Evolutionary conservation across 495 filamentous ascomycete species (phyloP).

Genomic region (Neurospora sp.): DNA sequence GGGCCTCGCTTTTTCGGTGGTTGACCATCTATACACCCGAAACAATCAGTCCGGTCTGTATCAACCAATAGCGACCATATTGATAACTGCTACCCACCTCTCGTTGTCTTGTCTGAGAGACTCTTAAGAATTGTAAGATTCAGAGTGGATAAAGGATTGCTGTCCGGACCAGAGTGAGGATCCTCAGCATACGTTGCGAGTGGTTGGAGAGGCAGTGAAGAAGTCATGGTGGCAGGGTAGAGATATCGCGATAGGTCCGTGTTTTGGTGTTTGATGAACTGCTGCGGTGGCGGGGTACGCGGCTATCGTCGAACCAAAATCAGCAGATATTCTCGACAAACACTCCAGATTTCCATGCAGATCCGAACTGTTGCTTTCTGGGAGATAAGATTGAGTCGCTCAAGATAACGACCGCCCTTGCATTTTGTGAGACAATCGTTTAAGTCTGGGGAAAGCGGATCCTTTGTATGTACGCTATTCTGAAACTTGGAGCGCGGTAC

Average conservation of each 20-base stretch:
- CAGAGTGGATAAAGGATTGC: slow-evolving; percentile 40
- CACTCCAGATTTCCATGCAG: not conserved
- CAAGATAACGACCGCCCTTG: not conserved
- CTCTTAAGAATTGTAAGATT: slow-evolving; percentile 50
- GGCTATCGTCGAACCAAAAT: slow-evolving; percentile 21
- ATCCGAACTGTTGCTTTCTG: not conserved
- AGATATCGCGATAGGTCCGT: not conserved
- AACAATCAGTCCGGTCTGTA: slow-evolving; percentile 1
- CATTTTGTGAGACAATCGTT: not conserved
- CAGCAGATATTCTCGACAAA: slow-evolving; percentile 13
- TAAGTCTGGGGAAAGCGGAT: not conserved
- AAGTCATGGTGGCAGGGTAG: slow-evolving; percentile 31
- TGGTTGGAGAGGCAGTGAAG: slow-evolving; percentile 28
- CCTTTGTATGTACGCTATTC: not conserved
- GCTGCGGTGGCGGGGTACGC: slow-evolving; percentile 23
- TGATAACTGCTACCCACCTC: slow-evolving; percentile 34
- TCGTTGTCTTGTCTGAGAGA: slow-evolving; percentile 52
- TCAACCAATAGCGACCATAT: slow-evolving; percentile 4
- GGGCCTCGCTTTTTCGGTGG: slow-evolving; percentile 83
- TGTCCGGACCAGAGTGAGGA: slow-evolving; percentile 25
- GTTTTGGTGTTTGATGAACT: not conserved
- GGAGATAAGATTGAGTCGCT: not conserved
- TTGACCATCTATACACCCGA: slow-evolving; percentile 55
- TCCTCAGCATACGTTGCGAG: slow-evolving; percentile 19
- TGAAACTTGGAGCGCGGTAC: not conserved